Conservation (phyloP, 2,329 filamentous ascomycete genomes). For the Cladophialophora exuberans region DNA sequence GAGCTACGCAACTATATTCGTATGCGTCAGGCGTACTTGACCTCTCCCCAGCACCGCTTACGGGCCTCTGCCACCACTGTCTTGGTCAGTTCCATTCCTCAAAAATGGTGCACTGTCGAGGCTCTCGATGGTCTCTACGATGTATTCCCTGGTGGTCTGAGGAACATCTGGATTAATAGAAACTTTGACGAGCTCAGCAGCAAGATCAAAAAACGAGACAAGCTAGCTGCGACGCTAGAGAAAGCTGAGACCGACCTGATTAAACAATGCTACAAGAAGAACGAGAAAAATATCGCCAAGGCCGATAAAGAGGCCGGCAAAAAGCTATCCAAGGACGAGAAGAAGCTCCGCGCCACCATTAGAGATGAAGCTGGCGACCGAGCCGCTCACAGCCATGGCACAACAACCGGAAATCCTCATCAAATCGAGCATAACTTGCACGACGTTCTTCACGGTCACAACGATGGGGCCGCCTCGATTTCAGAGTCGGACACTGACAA, state of each 20-base stretch:
- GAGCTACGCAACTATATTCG: conserved; percentile 89
- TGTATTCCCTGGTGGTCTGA: conserved; percentile 91
- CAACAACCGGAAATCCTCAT: conserved; percentile 62
- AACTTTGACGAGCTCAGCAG: conserved; percentile 81
- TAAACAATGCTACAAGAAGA: conserved; percentile 74
- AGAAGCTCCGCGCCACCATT: conserved; percentile 52
- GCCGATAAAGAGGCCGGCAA: conserved; percentile 67
- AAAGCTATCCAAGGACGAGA: conserved; percentile 39
- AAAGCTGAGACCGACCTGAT: conserved; percentile 83
- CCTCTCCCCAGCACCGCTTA: conserved; percentile 90
- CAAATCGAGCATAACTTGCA: conserved; percentile 56
- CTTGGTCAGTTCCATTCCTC: conserved; percentile 84
- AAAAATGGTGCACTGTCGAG: conserved; percentile 85
- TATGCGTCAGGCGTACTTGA: conserved; percentile 90
- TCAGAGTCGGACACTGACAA: conserved; percentile 37
- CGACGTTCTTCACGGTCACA: conserved; percentile 44
- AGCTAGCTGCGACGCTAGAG: conserved; percentile 74
- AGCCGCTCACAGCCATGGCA: conserved; percentile 53
- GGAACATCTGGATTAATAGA: conserved; percentile 95
- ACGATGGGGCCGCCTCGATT: conserved; percentile 18
- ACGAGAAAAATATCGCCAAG: conserved; percentile 68
- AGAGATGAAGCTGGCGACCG: conserved; percentile 53
- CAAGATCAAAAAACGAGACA: conserved; percentile 77
- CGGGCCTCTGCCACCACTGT: conserved; percentile 95
- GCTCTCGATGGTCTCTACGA: conserved; percentile 85